These are phyloP conservation scores for Scutellaria minor DNA, from an alignment of 257 asterid genomes.

Conservation along the genomic window DNA sequence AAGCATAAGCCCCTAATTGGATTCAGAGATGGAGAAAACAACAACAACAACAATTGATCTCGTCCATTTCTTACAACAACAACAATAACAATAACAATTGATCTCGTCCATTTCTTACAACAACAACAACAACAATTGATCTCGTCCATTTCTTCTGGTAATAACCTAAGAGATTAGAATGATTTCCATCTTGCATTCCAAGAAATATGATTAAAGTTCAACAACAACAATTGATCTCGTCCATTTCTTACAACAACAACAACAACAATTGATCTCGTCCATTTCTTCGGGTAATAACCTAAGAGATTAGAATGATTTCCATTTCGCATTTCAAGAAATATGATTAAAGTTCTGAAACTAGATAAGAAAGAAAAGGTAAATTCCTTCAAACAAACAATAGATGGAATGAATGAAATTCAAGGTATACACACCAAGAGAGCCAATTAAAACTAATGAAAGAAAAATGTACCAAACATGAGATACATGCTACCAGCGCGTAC, in stretches of 20 bases:
- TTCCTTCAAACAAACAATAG: not conserved
- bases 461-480: too few species aligned
- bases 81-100: too few species aligned
- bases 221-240: not conserved
- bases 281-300: not conserved
- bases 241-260: too few species aligned
- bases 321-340: not conserved
- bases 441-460: too few species aligned
- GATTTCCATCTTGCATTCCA: not conserved
- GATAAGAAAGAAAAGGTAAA: not conserved
- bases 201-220: not conserved
- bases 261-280: not conserved
- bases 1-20: not conserved
- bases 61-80: too few species aligned
- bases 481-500: too few species aligned
- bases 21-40: not conserved
- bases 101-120: too few species aligned
- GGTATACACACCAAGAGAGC: too few species aligned
- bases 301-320: not conserved
- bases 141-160: not conserved
- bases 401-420: too few species aligned
- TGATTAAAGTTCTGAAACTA: not conserved
- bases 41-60: too few species aligned
- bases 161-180: not conserved
- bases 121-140: too few species aligned